Percentiles rank a stretch among this genome's conserved stretches.
Conservation (phyloP, 139 green algal genomes). For the Chlamydomonas schloesseri region DNA sequence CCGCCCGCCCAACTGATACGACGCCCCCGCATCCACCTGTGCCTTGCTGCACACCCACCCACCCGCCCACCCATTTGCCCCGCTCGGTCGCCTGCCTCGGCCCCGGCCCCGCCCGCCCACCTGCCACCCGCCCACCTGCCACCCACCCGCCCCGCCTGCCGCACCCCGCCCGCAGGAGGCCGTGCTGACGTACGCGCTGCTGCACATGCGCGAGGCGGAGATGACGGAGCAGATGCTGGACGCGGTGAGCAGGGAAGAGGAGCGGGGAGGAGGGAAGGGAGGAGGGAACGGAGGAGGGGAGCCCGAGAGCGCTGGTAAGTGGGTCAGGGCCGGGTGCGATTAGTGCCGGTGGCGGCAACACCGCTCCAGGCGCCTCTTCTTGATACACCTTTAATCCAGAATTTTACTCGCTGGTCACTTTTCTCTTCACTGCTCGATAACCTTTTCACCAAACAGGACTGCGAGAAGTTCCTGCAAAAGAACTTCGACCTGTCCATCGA, state of each 20-base stretch:
- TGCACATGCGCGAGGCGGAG: constrained; percentile 49
- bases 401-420: too few species aligned
- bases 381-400: too few species aligned
- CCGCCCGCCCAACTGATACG: neutral
- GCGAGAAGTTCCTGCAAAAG: constrained; percentile 56
- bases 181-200: constrained; percentile 68
- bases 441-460: too few species aligned
- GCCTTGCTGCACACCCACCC: neutral
- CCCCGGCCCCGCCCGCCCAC: too few species aligned
- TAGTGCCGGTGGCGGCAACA: too few species aligned
- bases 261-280: neutral
- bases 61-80: neutral
- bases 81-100: neutral
- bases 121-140: neutral
- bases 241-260: constrained; percentile 21
- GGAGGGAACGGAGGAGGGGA: neutral
- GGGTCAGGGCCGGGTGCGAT: neutral
- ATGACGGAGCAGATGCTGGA: constrained; percentile 52
- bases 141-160: neutral
- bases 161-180: constrained; percentile 58
- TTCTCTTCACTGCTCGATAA: too few species aligned
- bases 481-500: constrained; percentile 60
- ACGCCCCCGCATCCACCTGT: neutral
- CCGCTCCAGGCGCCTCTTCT: too few species aligned
- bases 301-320: too few species aligned